Percentiles rank a stretch among this genome's conserved stretches.
These are phyloP conservation scores for Fomitiporia mediterranea DNA, from an alignment of 1,284 basidiomycete genomes.

Conservation along the genomic window DNA sequence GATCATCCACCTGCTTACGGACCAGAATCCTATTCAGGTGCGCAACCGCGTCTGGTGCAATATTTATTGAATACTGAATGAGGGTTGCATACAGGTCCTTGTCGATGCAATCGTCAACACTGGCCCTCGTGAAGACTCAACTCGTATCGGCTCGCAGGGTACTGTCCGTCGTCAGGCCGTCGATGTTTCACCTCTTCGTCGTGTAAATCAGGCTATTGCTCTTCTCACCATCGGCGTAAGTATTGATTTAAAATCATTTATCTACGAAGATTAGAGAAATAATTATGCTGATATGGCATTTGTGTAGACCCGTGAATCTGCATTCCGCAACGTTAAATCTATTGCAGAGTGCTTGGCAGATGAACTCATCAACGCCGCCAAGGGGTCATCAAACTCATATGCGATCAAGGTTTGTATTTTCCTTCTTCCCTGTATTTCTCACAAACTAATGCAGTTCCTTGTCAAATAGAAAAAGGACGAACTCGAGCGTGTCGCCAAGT, in stretches of 20 bases:
- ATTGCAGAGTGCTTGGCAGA: conserved; percentile 99
- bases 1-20: conserved; percentile 99
- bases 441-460: conserved; percentile 6
- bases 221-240: conserved; percentile 94
- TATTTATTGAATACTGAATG: neutral
- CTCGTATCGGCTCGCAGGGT: conserved; percentile 99
- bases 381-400: conserved; percentile 99
- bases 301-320: conserved; percentile 90
- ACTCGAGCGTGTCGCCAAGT: conserved; percentile 99
- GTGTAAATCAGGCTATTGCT: conserved; percentile 97
- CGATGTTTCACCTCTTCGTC: conserved; percentile 96
- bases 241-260: conserved; percentile 21
- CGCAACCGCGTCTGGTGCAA: conserved; percentile 24
- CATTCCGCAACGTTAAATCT: conserved; percentile 99
- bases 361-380: conserved; percentile 99
- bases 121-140: conserved; percentile 99
- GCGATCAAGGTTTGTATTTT: conserved; percentile 82
- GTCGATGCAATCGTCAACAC: conserved; percentile 99
- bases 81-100: conserved; percentile 43
- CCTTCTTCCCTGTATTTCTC: neutral
- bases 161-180: conserved; percentile 99
- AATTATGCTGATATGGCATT: conserved; percentile 16
- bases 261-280: neutral
- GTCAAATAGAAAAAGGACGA: conserved; percentile 83
- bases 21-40: conserved; percentile 99